These are phyloP conservation scores for Atalantia buxifolia DNA, from an alignment of 345 rosid species.

Conservation along the genomic window DNA sequence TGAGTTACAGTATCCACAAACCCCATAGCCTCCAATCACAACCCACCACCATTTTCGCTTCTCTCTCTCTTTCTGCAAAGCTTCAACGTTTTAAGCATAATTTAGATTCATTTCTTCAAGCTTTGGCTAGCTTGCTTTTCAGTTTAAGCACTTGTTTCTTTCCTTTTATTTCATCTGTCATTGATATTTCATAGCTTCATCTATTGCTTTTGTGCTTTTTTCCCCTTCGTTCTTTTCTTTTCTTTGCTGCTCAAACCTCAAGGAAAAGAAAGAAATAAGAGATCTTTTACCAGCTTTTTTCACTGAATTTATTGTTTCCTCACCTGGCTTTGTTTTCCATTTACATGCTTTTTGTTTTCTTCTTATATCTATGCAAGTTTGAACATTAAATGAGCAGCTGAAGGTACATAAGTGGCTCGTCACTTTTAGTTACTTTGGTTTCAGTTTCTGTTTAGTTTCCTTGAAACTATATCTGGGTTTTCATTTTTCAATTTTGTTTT, in stretches of 20 bases:
- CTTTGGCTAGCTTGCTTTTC: constrained; percentile 17
- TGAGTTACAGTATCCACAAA: constrained; percentile 39
- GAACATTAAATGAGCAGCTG: constrained; percentile 15
- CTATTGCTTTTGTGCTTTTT: background rate
- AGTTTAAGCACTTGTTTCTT: background rate
- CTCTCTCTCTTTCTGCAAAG: constrained; percentile 1
- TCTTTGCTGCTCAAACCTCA: constrained; percentile 21
- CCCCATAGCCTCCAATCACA: constrained; percentile 48
- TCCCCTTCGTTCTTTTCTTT: constrained; percentile 6
- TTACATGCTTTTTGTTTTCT: constrained; percentile 8
- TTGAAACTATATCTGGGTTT: constrained; percentile 8
- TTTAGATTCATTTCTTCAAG: constrained; percentile 38
- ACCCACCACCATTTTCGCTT: constrained; percentile 31
- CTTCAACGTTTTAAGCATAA: constrained; percentile 4
- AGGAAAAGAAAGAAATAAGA: constrained; percentile 20
- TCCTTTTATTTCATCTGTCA: background rate
- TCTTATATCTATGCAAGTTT: constrained; percentile 5
- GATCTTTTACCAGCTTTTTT: constrained; percentile 21
- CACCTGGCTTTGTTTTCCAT: constrained; percentile 15
- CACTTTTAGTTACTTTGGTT: background rate
- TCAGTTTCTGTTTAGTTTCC: background rate
- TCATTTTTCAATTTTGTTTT: background rate
- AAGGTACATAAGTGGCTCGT: background rate
- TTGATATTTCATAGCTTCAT: background rate
- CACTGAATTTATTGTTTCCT: constrained; percentile 13